Evolutionary conservation across 306 rosid species (phyloP).

Genomic region (Vicia sativa): DNA sequence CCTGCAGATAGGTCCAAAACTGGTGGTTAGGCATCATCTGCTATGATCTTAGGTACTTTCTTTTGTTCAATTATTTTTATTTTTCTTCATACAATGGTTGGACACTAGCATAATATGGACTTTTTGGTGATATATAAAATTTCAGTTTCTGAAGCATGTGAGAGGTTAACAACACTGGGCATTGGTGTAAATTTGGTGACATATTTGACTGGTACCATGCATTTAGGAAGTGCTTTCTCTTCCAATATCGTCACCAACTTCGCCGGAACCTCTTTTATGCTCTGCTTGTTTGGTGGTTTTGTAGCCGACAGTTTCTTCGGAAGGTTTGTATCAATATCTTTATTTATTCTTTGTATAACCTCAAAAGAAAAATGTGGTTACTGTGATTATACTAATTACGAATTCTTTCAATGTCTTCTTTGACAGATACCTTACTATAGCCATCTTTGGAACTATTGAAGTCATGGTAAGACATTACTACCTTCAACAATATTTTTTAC

Average conservation of each 20-base stretch:
- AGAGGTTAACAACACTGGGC: constrained; percentile 79
- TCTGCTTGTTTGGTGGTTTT: constrained; percentile 90
- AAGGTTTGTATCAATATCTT: constrained; percentile 62
- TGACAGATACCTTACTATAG: constrained; percentile 76
- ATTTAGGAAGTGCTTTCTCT: constrained; percentile 80
- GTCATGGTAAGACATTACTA: constrained; percentile 63
- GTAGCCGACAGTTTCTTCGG: constrained; percentile 92
- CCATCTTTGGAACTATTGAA: constrained; percentile 83
- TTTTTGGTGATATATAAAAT: not conserved
- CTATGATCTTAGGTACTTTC: constrained; percentile 70
- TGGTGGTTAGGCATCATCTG: constrained; percentile 84
- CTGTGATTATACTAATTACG: too few relatives aligned
- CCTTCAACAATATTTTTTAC: too few relatives aligned
- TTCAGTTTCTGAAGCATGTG: constrained; percentile 73
- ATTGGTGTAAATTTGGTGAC: constrained; percentile 87
- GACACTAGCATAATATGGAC: too few relatives aligned
- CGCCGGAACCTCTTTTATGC: constrained; percentile 88
- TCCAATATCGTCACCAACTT: constrained; percentile 93
- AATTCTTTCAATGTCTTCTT: constrained; percentile 4
- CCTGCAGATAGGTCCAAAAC: constrained; percentile 65
- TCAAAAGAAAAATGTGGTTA: too few relatives aligned
- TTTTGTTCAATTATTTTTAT: too few relatives aligned
- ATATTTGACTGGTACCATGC: constrained; percentile 79
- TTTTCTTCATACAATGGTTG: not conserved
- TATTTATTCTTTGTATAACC: too few relatives aligned